Conservation (phyloP, 257 asterid genomes). For the Przewalskia tangutica region DNA sequence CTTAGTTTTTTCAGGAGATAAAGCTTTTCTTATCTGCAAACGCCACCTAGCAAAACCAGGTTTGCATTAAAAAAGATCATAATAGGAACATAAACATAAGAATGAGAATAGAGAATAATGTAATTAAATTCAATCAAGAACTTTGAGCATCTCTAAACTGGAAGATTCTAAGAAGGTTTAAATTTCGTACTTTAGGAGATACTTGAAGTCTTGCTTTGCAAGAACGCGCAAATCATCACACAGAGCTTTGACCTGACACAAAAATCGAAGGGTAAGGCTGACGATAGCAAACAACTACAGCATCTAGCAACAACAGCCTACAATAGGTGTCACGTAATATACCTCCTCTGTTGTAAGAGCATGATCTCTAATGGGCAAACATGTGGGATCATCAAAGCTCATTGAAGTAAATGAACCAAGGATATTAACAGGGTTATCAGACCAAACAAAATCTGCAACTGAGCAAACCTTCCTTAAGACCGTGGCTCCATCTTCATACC, state of each 20-base stretch:
- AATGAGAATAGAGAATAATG: neutral
- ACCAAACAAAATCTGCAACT: slow-evolving; percentile 74
- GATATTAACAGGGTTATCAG: slow-evolving; percentile 58
- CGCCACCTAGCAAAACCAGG: slow-evolving; percentile 64
- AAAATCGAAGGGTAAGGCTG: neutral
- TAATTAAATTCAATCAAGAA: neutral
- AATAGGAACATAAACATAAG: neutral
- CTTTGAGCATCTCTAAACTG: neutral
- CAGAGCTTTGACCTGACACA: slow-evolving; percentile 56
- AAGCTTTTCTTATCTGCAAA: slow-evolving; percentile 61
- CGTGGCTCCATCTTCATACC: slow-evolving; percentile 90
- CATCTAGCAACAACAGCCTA: neutral
- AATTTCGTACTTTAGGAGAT: slow-evolving; percentile 62
- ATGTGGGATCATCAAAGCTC: slow-evolving; percentile 53
- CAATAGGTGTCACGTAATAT: neutral
- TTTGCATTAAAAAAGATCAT: neutral
- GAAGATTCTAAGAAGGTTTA: neutral
- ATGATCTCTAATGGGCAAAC: slow-evolving; percentile 60
- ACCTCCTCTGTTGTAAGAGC: slow-evolving; percentile 82
- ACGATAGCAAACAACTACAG: neutral
- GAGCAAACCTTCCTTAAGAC: slow-evolving; percentile 57
- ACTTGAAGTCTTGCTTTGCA: slow-evolving; percentile 89
- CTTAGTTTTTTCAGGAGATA: slow-evolving; percentile 53
- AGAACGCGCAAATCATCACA: slow-evolving; percentile 82
- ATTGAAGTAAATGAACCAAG: slow-evolving; percentile 77